phyloP scores from a whole-genome alignment of 441 rosid species.

The Metrosideros polymorpha region DNA sequence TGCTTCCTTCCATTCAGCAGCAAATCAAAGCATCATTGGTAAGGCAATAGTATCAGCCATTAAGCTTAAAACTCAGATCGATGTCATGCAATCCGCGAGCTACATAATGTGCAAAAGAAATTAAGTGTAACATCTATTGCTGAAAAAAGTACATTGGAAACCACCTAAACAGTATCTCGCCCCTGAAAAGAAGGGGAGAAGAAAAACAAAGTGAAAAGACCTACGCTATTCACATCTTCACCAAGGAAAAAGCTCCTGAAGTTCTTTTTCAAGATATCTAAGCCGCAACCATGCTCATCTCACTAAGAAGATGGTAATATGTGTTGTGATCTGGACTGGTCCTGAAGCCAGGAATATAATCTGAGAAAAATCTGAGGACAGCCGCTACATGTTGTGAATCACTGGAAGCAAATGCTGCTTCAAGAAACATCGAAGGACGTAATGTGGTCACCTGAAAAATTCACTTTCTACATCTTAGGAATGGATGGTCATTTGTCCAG shows the following conservation, averaged over 20 bases:
- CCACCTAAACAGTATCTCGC: background rate
- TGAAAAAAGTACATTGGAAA: background rate
- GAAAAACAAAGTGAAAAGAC: background rate
- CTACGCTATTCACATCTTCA: background rate
- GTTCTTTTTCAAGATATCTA: background rate
- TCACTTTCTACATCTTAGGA: background rate
- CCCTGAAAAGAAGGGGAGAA: background rate
- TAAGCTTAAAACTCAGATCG: background rate
- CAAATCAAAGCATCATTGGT: background rate
- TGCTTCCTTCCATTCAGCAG: background rate
- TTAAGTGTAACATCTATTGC: background rate
- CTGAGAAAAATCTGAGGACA: conserved; percentile 79
- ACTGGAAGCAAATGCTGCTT: conserved; percentile 64
- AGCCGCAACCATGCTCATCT: conserved; percentile 40
- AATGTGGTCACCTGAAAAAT: conserved; percentile 57
- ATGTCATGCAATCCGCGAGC: background rate
- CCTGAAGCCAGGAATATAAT: conserved; percentile 62
- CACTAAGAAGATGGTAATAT: conserved; percentile 48
- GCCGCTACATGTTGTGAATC: conserved; percentile 75
- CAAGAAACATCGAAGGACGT: conserved; percentile 64
- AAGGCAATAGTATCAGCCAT: background rate
- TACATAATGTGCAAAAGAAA: background rate
- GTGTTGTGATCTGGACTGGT: conserved; percentile 50
- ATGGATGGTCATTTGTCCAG: background rate
- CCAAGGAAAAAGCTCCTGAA: background rate